These are phyloP conservation scores for Chaetomium strumarium DNA, from an alignment of 2,329 filamentous ascomycete genomes.

Conservation along the genomic window DNA sequence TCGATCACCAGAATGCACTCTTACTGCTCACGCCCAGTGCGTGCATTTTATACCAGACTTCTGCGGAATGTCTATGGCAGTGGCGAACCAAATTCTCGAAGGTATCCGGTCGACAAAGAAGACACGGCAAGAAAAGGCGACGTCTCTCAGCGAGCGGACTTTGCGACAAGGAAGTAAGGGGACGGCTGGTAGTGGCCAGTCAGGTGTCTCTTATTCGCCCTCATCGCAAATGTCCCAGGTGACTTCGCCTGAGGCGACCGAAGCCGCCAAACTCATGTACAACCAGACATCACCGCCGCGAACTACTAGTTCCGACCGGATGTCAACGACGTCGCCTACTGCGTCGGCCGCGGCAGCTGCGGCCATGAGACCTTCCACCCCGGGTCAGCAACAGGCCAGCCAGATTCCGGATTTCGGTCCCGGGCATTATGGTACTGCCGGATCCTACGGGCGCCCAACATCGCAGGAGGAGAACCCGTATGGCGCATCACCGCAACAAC, in stretches of 20 bases:
- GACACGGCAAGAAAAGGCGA: slow-evolving; percentile 52
- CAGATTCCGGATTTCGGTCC: slow-evolving; percentile 32
- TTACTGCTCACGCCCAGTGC: slow-evolving; percentile 87
- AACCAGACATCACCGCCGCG: slow-evolving; percentile 48
- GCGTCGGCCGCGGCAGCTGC: slow-evolving; percentile 52
- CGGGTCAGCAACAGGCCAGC: slow-evolving; percentile 28
- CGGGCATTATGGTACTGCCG: slow-evolving; percentile 29
- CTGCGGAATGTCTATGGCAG: slow-evolving; percentile 98
- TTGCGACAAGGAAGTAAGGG: slow-evolving; percentile 50
- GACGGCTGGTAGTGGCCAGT: slow-evolving; percentile 36
- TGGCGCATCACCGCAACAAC: slow-evolving; percentile 29
- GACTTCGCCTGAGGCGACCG: slow-evolving; percentile 49
- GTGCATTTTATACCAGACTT: slow-evolving; percentile 96
- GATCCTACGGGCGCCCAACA: slow-evolving; percentile 27
- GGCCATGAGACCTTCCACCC: slow-evolving; percentile 48
- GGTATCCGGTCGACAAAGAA: slow-evolving; percentile 77
- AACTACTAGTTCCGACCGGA: slow-evolving; percentile 47
- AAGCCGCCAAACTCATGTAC: slow-evolving; percentile 61
- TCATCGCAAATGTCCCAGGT: slow-evolving; percentile 29
- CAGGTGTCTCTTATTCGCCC: slow-evolving; percentile 20
- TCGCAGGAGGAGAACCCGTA: slow-evolving; percentile 33
- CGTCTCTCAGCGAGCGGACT: slow-evolving; percentile 59
- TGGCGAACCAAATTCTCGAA: slow-evolving; percentile 86
- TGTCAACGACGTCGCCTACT: slow-evolving; percentile 44
- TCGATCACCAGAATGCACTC: slow-evolving; percentile 67